A percentile compares a stretch with the other conserved stretches of the same genome.
These are phyloP conservation scores for Mycoemilia scoparia DNA, from an alignment of 192 early-diverging fungal genomes.

Conservation along the genomic window DNA sequence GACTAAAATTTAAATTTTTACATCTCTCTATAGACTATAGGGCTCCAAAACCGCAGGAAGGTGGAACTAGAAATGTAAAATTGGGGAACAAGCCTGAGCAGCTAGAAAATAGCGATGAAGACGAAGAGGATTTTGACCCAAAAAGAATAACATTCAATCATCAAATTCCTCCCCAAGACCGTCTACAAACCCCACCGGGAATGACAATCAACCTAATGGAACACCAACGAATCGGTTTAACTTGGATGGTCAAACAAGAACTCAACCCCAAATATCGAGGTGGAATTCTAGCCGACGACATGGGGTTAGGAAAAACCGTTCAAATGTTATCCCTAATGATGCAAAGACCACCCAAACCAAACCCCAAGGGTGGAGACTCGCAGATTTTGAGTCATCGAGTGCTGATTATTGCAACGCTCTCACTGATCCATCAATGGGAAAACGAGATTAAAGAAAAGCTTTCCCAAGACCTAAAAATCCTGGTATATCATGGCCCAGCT, in stretches of 20 bases:
- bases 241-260: conserved; percentile 42
- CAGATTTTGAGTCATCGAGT: conserved; percentile 23
- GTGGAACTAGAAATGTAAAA: no score
- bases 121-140: no score
- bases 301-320: conserved; percentile 61
- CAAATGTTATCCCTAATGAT: conserved; percentile 49
- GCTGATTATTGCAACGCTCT: conserved; percentile 48
- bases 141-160: no score
- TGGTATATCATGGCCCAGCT: conserved; percentile 41
- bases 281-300: conserved; percentile 46
- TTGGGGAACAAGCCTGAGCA: no score
- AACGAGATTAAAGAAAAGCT: conserved; percentile 44
- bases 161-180: conserved; percentile 14
- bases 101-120: no score
- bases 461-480: conserved; percentile 32
- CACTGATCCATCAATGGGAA: conserved; percentile 54
- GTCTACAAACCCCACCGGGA: conserved; percentile 28
- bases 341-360: conserved; percentile 16
- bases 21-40: no score
- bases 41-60: no score
- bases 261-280: conserved; percentile 15
- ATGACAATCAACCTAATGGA: conserved; percentile 26
- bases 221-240: conserved; percentile 39
- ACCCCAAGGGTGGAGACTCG: background rate
- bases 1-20: no score